phyloP scores from a whole-genome alignment of 2,329 filamentous ascomycete genomes.

The Chalara sp. region DNA sequence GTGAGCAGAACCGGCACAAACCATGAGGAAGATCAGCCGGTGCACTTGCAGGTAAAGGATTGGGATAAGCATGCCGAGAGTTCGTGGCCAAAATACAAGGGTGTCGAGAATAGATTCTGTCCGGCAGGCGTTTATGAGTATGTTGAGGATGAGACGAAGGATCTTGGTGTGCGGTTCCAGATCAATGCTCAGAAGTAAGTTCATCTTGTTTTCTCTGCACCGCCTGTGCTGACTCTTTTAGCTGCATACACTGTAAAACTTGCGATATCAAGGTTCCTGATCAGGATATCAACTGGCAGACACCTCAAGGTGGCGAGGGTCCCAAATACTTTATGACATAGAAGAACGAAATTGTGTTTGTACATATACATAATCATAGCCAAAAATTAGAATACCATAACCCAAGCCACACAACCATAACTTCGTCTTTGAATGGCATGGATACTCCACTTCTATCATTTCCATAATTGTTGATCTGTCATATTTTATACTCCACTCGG shows the following conservation, averaged over 20 bases:
- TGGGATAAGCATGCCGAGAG: slow-evolving; percentile 84
- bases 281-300: slow-evolving; percentile 60
- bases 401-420: no score
- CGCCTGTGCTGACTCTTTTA: slow-evolving; percentile 30
- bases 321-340: slow-evolving; percentile 64
- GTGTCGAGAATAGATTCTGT: slow-evolving; percentile 93
- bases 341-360: not conserved
- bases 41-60: slow-evolving; percentile 90
- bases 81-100: slow-evolving; percentile 83
- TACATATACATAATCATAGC: no score
- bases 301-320: slow-evolving; percentile 60
- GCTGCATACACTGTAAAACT: slow-evolving; percentile 99
- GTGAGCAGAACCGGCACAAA: slow-evolving; percentile 95
- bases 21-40: slow-evolving; percentile 97
- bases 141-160: slow-evolving; percentile 82
- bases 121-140: slow-evolving; percentile 98
- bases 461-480: no score
- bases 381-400: no score
- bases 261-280: slow-evolving; percentile 97
- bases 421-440: no score
- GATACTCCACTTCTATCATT: no score
- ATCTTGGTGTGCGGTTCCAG: slow-evolving; percentile 87
- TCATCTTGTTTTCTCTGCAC: not conserved
- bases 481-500: no score
- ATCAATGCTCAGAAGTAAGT: slow-evolving; percentile 97